These are phyloP conservation scores for Fragaria iinumae DNA, from an alignment of 306 rosid species.

Conservation along the genomic window DNA sequence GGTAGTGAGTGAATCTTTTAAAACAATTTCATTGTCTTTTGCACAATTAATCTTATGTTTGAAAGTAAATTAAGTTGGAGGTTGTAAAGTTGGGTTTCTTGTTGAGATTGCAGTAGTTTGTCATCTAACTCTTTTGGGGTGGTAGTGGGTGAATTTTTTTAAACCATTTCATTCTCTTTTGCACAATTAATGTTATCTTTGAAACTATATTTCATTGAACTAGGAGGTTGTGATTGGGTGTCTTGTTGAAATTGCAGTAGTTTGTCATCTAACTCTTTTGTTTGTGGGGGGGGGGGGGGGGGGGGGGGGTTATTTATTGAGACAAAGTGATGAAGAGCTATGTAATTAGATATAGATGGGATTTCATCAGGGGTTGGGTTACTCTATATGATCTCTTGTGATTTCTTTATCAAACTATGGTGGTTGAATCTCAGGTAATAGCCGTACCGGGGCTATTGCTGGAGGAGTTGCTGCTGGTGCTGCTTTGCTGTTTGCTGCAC, in stretches of 20 bases:
- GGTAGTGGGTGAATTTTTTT: not conserved
- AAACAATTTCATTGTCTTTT: not conserved
- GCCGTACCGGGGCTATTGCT: constrained; percentile 80
- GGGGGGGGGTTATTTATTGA: not conserved
- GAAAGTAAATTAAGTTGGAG: not conserved
- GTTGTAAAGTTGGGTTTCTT: not conserved
- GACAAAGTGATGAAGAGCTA: not conserved
- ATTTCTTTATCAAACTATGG: not conserved
- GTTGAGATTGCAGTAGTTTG: not conserved
- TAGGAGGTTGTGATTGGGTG: not conserved
- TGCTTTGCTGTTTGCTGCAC: constrained; percentile 84
- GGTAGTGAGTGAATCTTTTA: no score
- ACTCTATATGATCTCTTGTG: not conserved
- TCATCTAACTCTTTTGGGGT: not conserved
- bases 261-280: not conserved
- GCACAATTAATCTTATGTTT: not conserved
- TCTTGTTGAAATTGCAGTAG: not conserved
- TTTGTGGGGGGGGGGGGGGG: no score
- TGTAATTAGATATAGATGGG: not conserved
- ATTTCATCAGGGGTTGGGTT: not conserved
- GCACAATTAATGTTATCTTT: not conserved
- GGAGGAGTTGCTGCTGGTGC: constrained; percentile 99
- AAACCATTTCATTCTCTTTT: not conserved
- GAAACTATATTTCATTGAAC: not conserved
- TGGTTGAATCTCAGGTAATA: constrained; percentile 43